phyloP scores from a whole-genome alignment of 495 filamentous ascomycete genomes.

The Penicillium longicatenatum region DNA sequence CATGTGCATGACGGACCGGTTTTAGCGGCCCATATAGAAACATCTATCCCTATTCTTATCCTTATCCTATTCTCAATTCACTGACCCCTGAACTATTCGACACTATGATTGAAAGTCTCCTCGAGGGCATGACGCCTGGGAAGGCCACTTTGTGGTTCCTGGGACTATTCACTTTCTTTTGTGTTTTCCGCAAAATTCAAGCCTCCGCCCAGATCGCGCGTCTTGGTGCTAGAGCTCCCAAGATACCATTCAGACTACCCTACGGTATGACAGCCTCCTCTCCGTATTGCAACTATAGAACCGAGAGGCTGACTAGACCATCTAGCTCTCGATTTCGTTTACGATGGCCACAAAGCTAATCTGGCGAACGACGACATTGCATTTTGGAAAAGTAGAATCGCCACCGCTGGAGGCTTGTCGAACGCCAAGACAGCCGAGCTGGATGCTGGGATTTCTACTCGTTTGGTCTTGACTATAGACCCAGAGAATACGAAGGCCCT shows the following conservation, averaged over 20 bases:
- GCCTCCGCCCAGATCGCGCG: conserved; percentile 35
- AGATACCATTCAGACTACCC: conserved; percentile 35
- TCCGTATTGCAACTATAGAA: neutral
- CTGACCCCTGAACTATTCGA: neutral
- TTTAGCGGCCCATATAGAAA: neutral
- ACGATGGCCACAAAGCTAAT: conserved; percentile 50
- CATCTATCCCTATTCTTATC: neutral
- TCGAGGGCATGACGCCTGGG: conserved; percentile 29
- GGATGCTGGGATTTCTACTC: conserved; percentile 51
- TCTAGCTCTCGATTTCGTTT: conserved; percentile 65
- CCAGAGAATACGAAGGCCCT: conserved; percentile 73
- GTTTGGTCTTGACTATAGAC: conserved; percentile 66
- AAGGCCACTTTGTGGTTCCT: conserved; percentile 29
- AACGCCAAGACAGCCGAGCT: conserved; percentile 61
- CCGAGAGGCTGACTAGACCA: conserved; percentile 7
- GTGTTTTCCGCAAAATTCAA: conserved; percentile 34
- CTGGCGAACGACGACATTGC: conserved; percentile 56
- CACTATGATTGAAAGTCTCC: conserved; percentile 41
- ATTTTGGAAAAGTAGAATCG: conserved; percentile 59
- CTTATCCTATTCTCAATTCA: neutral
- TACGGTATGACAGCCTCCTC: conserved; percentile 29
- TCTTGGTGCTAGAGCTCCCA: conserved; percentile 39
- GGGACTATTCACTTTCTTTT: conserved; percentile 27
- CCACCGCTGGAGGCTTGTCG: conserved; percentile 29
- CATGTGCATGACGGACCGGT: neutral